These are phyloP conservation scores for Thecaphora thlaspeos DNA, from an alignment of 1,284 basidiomycete genomes.

Conservation along the genomic window DNA sequence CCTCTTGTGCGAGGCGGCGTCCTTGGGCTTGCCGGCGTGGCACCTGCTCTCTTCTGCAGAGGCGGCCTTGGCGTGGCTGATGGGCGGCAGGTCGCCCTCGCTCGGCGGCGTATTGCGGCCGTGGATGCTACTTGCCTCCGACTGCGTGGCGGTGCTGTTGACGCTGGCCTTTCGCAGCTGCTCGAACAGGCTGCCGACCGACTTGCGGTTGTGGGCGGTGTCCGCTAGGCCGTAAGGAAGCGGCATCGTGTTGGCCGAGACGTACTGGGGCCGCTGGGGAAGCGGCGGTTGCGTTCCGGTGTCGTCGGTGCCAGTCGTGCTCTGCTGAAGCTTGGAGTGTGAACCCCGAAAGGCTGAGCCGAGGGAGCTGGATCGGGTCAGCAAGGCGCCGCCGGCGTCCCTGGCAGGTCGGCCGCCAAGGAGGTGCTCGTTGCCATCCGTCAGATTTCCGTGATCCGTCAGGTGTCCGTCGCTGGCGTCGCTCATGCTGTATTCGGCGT, in stretches of 20 bases:
- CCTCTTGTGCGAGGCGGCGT: constrained; percentile 16
- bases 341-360: constrained; percentile 6
- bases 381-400: constrained; percentile 10
- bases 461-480: constrained; percentile 40
- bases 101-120: constrained; percentile 25
- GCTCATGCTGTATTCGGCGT: constrained; percentile 32
- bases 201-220: constrained; percentile 15
- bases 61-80: constrained; percentile 17
- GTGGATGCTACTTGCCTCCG: constrained; percentile 21
- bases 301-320: constrained; percentile 24
- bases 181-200: constrained; percentile 31
- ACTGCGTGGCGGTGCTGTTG: constrained; percentile 14
- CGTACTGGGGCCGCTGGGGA: constrained; percentile 17
- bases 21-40: constrained; percentile 29
- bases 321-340: constrained; percentile 14
- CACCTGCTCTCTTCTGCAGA: constrained; percentile 39
- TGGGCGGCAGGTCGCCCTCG: constrained; percentile 13
- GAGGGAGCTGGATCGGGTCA: constrained; percentile 24
- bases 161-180: constrained; percentile 29
- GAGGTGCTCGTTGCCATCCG: constrained; percentile 25
- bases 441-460: constrained; percentile 37
- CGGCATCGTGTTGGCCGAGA: constrained; percentile 29
- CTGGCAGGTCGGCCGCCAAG: constrained; percentile 12
- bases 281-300: background rate
- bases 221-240: background rate